Conservation (phyloP, 345 rosid species). For the Lenwebbia sp. region DNA sequence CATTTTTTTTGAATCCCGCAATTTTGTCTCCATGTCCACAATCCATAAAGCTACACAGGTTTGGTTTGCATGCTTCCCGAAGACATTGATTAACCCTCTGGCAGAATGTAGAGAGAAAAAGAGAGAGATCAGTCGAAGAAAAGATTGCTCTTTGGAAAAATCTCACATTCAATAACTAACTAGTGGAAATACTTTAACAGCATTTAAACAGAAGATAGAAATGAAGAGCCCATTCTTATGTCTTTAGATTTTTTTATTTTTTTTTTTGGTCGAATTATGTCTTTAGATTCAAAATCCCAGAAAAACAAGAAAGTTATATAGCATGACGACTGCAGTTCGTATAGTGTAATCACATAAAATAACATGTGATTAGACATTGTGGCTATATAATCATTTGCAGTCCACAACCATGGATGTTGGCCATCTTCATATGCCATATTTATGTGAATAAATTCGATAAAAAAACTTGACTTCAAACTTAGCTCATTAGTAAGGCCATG, state of each 20-base stretch:
- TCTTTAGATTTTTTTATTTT: background rate
- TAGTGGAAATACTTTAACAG: background rate
- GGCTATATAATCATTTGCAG: background rate
- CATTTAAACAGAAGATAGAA: background rate
- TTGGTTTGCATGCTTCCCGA: constrained; percentile 38
- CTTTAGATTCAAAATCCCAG: background rate
- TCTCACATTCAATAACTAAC: background rate
- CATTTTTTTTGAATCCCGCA: rapidly evolving
- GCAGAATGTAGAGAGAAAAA: background rate
- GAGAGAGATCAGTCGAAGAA: background rate
- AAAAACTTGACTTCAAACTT: background rate
- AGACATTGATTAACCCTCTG: constrained; percentile 93
- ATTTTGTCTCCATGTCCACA: constrained; percentile 27
- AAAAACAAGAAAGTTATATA: background rate
- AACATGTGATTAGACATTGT: background rate
- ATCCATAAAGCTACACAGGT: constrained; percentile 38
- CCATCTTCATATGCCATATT: background rate
- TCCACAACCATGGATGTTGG: background rate
- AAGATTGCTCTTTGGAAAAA: background rate
- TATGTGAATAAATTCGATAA: background rate
- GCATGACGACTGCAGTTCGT: background rate
- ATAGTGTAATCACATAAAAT: background rate
- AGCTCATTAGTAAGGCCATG: background rate
- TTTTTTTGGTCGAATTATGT: background rate
- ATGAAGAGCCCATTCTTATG: background rate